Evolutionary conservation across 768 basidiomycete genomes (phyloP).

Genomic region (Psilocybe sp.): DNA sequence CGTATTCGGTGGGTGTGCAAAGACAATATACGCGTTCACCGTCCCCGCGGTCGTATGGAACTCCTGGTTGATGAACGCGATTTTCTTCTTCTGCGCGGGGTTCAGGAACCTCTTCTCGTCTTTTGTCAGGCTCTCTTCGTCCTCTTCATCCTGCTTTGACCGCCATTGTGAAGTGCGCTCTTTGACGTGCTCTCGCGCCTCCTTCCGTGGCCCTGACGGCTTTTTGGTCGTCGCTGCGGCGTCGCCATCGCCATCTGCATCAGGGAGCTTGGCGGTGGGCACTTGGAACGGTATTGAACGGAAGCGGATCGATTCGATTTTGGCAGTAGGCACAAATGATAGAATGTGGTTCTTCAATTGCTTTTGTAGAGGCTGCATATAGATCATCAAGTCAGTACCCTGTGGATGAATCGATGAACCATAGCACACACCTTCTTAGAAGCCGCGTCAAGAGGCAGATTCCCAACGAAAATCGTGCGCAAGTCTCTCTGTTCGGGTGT

Average conservation of each 20-base stretch:
- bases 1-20: constrained; percentile 61
- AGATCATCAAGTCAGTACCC: not conserved
- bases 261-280: constrained; percentile 66
- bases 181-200: constrained; percentile 46
- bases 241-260: constrained; percentile 32
- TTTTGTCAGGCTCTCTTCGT: constrained; percentile 37
- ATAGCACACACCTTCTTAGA: constrained; percentile 62
- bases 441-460: constrained; percentile 74
- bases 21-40: constrained; percentile 89
- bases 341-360: constrained; percentile 77
- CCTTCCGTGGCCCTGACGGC: constrained; percentile 10
- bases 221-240: constrained; percentile 17
- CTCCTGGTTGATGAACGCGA: constrained; percentile 92
- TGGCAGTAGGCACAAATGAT: constrained; percentile 64
- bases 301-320: constrained; percentile 91
- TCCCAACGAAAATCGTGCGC: constrained; percentile 91
- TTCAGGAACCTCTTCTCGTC: constrained; percentile 71
- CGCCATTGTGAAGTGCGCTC: constrained; percentile 64
- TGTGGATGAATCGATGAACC: not conserved
- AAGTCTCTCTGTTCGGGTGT: constrained; percentile 69
- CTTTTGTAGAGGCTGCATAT: constrained; percentile 64
- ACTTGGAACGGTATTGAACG: constrained; percentile 89
- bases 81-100: constrained; percentile 84
- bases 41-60: constrained; percentile 76
- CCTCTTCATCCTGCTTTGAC: constrained; percentile 36